Evolutionary conservation across 2,329 filamentous ascomycete species (phyloP), one percentile per base, ranked within the genome.

Genomic region (Beauveria brongniartii): DNA sequence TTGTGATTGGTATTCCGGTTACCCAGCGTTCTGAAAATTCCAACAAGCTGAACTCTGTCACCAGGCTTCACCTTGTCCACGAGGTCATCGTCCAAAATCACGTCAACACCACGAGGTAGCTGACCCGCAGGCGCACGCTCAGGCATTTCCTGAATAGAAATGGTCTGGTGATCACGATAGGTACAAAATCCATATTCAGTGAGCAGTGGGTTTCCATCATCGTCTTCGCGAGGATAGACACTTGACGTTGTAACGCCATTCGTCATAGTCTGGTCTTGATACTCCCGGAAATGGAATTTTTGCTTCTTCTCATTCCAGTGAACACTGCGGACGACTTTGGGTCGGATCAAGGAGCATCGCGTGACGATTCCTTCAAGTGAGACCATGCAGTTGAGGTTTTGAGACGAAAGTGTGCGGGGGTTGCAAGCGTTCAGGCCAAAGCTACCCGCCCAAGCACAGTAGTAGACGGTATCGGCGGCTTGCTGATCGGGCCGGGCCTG

Each of bases 141-240:
- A 0, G 94, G 94, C 94, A 99, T 99, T 78, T 99, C 94, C 76
- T 99, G 94, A 66, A 99, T 97, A 0, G 93, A 97, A 63, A 99
- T 91, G 18, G 91, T 96, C 74, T 99, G 94, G 72, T 99, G 94
- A 72, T 99, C 94, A 70, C 93, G 84, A 76, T 97, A 99, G 55
- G 89, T 94, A 73, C 89, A 95, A 77, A 95, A 93, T 26, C 94
- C 94, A 72, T 97, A 99, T 72, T 99, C 94, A 3, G 94, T 99
- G 62, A 91, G 84, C 22, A 99, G 81, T 3, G 93, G 89, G 70
- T 97, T 96, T 64, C 92, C 92, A 10, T 96, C 87, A 47, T 93
- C 92, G 70, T 97, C 93, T 70, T 96, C 90, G 66, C 92, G 91
- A 5, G 93, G 93, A 71, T 97, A 97, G 10, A 97, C 91, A 69